Conservation (phyloP, 768 basidiomycete species). For the Cyathus striatus region DNA sequence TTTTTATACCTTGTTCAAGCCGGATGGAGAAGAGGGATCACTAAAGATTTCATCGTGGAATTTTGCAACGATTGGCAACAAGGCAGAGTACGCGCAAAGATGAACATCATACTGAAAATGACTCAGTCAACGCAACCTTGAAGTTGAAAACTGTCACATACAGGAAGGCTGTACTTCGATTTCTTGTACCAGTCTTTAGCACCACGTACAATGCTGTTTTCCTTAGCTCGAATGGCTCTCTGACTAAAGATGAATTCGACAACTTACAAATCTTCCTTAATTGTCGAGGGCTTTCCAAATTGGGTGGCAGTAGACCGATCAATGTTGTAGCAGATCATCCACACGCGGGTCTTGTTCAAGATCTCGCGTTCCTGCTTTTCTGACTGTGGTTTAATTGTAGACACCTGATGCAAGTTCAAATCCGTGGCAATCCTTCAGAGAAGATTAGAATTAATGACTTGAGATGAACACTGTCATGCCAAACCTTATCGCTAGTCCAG, state of each 20-base stretch:
- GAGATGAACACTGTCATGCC: slow-evolving; percentile 5
- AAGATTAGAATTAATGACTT: slow-evolving; percentile 3
- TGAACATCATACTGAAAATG: slow-evolving; percentile 62
- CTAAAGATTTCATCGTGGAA: slow-evolving; percentile 80
- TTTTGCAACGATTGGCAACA: slow-evolving; percentile 63
- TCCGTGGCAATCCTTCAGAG: slow-evolving; percentile 76
- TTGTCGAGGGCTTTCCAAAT: slow-evolving; percentile 85
- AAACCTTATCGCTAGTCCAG: slow-evolving; percentile 79
- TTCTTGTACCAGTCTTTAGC: slow-evolving; percentile 73
- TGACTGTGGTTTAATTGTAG: slow-evolving; percentile 53
- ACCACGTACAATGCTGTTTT: slow-evolving; percentile 56
- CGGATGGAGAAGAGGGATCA: slow-evolving; percentile 59
- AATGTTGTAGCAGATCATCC: slow-evolving; percentile 88
- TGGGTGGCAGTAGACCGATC: slow-evolving; percentile 86
- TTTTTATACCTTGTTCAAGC: slow-evolving; percentile 57
- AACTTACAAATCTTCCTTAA: slow-evolving; percentile 77
- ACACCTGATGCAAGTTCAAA: slow-evolving; percentile 74
- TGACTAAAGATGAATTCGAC: not conserved
- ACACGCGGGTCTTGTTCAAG: slow-evolving; percentile 79
- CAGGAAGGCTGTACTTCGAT: slow-evolving; percentile 56
- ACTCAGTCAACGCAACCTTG: slow-evolving; percentile 3
- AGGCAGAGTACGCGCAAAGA: slow-evolving; percentile 65
- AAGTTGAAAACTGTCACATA: slow-evolving; percentile 18
- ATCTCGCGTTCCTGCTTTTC: slow-evolving; percentile 80
- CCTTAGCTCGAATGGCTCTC: not conserved